These are phyloP conservation scores for Citrus australasica DNA, from an alignment of 345 rosid genomes.

Conservation along the genomic window DNA sequence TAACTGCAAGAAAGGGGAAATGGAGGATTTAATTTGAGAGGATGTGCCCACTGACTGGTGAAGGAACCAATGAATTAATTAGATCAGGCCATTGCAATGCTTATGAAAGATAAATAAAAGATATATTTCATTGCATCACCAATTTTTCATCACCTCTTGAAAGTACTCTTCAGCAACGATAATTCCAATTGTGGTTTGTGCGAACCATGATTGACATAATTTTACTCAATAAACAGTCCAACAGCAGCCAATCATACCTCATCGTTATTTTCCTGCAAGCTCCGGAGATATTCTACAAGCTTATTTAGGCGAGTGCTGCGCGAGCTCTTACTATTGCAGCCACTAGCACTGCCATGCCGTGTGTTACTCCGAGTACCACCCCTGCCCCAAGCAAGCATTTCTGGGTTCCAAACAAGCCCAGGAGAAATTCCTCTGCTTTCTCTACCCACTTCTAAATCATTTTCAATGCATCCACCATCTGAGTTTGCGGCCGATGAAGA, in stretches of 20 bases:
- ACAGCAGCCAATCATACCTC: slow-evolving; percentile 49
- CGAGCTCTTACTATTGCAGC: slow-evolving; percentile 47
- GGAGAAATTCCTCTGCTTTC: slow-evolving; percentile 69
- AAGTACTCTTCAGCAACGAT: slow-evolving; percentile 2
- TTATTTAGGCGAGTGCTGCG: slow-evolving; percentile 61
- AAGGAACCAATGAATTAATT: neutral
- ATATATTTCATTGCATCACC: neutral
- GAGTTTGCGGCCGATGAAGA: slow-evolving; percentile 55
- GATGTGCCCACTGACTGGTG: neutral
- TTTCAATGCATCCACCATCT: slow-evolving; percentile 44
- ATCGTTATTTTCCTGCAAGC: slow-evolving; percentile 48
- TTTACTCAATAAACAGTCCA: slow-evolving; percentile 6
- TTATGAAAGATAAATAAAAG: slow-evolving; percentile 2
- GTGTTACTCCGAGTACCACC: slow-evolving; percentile 88
- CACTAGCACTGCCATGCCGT: slow-evolving; percentile 63
- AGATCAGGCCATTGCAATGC: slow-evolving; percentile 3
- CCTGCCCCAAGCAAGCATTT: slow-evolving; percentile 88
- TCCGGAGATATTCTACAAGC: slow-evolving; percentile 70
- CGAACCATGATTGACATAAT: slow-evolving; percentile 14
- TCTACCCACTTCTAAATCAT: slow-evolving; percentile 51
- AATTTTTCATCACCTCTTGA: neutral
- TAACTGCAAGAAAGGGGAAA: slow-evolving; percentile 37
- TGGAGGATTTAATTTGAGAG: slow-evolving; percentile 1
- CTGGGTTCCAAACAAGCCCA: slow-evolving; percentile 67
- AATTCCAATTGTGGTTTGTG: neutral